Conservation (phyloP, 345 rosid species). For the Tarenaya hassleriana region DNA sequence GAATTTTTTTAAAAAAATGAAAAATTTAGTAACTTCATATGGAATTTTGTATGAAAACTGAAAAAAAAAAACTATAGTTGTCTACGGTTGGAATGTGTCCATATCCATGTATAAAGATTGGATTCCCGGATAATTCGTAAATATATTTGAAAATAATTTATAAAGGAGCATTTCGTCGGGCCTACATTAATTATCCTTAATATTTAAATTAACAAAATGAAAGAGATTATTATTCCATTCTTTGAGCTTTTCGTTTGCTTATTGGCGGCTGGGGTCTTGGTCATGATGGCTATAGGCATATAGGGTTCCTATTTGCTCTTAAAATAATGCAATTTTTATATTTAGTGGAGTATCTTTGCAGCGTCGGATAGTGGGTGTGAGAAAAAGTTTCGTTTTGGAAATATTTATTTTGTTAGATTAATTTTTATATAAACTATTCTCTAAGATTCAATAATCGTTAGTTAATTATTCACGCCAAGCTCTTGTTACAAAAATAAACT, state of each 20-base stretch:
- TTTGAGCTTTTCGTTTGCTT: slow-evolving; percentile 18
- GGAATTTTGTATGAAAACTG: too few species aligned
- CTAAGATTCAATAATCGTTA: too few species aligned
- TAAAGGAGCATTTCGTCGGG: slow-evolving; percentile 14
- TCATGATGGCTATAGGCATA: slow-evolving; percentile 25
- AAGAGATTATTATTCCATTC: slow-evolving; percentile 16
- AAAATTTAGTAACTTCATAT: too few species aligned
- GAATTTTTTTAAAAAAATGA: too few species aligned
- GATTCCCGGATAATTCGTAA: slow-evolving; percentile 27
- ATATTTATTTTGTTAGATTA: slow-evolving; percentile 8
- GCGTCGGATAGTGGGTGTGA: slow-evolving; percentile 29
- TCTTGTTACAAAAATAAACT: too few species aligned
- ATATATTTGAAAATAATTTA: slow-evolving; percentile 5
- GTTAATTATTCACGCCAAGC: too few species aligned
- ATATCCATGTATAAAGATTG: too few species aligned
- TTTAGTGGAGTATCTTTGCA: slow-evolving; percentile 34
- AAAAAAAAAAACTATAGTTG: too few species aligned
- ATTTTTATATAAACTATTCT: background rate
- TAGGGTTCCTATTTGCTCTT: slow-evolving; percentile 24
- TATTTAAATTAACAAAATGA: slow-evolving; percentile 20
- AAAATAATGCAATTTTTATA: slow-evolving; percentile 2
- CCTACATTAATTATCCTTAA: slow-evolving; percentile 24
- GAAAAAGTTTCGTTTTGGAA: slow-evolving; percentile 28
- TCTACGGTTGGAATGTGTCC: too few species aligned
- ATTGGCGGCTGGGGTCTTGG: slow-evolving; percentile 22